These are phyloP conservation scores for Citrus australasica DNA, from an alignment of 345 rosid genomes.

Conservation along the genomic window DNA sequence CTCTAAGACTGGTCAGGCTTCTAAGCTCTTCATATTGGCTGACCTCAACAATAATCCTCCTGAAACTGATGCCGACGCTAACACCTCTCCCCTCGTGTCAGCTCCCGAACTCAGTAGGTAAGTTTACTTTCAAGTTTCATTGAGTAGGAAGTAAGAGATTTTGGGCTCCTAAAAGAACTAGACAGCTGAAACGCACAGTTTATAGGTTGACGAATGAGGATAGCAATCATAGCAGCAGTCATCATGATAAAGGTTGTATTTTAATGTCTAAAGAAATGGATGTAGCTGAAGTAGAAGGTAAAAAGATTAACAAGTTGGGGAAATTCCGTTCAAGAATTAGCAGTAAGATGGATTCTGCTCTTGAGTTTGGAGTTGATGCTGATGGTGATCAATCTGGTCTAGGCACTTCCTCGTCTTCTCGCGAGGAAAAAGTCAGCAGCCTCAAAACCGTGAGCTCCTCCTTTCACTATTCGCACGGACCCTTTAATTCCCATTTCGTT, in stretches of 20 bases:
- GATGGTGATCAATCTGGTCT: constrained; percentile 75
- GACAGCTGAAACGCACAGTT: neutral
- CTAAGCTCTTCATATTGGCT: constrained; percentile 67
- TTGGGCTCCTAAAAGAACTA: neutral
- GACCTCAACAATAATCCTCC: constrained; percentile 95
- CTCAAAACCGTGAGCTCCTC: constrained; percentile 79
- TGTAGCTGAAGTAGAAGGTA: constrained; percentile 52
- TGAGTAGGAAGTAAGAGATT: neutral
- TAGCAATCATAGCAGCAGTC: constrained; percentile 33
- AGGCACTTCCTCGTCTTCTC: constrained; percentile 58
- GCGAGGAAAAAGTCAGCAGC: constrained; percentile 96
- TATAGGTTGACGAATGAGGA: constrained; percentile 56
- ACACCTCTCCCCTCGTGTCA: constrained; percentile 30
- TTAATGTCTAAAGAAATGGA: constrained; percentile 51
- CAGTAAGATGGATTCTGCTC: constrained; percentile 56
- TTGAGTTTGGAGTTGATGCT: constrained; percentile 72
- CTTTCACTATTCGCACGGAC: neutral
- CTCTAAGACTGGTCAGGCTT: constrained; percentile 32
- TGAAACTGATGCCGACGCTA: constrained; percentile 54
- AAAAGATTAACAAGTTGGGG: constrained; percentile 48
- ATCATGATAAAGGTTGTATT: constrained; percentile 49
- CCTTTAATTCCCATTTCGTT: neutral
- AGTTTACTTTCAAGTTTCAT: too few relatives aligned
- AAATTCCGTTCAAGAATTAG: constrained; percentile 63
- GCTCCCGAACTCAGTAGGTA: constrained; percentile 49